phyloP scores from a whole-genome alignment of 352 stramenopile species.

The Phytophthora chlamydospora region DNA sequence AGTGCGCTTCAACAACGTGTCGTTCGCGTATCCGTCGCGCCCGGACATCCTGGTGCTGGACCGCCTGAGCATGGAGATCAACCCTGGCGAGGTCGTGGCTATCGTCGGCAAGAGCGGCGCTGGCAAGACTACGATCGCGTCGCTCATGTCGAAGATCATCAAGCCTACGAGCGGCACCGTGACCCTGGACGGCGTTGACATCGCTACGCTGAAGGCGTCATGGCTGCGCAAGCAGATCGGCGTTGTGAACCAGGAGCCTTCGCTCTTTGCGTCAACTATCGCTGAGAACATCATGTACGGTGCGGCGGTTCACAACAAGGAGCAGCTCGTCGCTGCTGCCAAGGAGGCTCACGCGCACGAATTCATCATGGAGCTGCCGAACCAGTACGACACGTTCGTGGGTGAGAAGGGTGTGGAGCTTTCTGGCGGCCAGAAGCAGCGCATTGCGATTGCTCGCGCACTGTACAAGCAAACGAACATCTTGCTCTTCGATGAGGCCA shows the following conservation, averaged over 20 bases:
- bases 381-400: conserved; percentile 97
- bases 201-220: conserved; percentile 63
- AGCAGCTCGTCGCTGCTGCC: conserved; percentile 60
- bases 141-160: conserved; percentile 83
- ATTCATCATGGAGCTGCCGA: conserved; percentile 83
- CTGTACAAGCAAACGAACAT: conserved; percentile 86
- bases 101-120: conserved; percentile 87
- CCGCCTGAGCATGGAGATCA: conserved; percentile 68
- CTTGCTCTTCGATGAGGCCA: conserved; percentile 86
- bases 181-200: conserved; percentile 75
- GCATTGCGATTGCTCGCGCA: conserved; percentile 84
- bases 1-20: conserved; percentile 83
- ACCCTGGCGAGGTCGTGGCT: conserved; percentile 81
- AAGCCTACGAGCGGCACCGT: conserved; percentile 61
- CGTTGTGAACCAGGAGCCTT: conserved; percentile 88
- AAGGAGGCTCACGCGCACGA: conserved; percentile 82
- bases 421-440: conserved; percentile 97
- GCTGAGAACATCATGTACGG: conserved; percentile 90
- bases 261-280: conserved; percentile 82
- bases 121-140: conserved; percentile 86
- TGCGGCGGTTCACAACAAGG: conserved; percentile 52
- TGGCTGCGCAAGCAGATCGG: conserved; percentile 87
- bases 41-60: conserved; percentile 75
- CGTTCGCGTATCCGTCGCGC: conserved; percentile 83
- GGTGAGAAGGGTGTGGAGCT: conserved; percentile 97